A percentile compares a stretch with the other conserved stretches of the same genome.
These are phyloP conservation scores for Aegle marmelos DNA, from an alignment of 345 rosid genomes.

Conservation along the genomic window DNA sequence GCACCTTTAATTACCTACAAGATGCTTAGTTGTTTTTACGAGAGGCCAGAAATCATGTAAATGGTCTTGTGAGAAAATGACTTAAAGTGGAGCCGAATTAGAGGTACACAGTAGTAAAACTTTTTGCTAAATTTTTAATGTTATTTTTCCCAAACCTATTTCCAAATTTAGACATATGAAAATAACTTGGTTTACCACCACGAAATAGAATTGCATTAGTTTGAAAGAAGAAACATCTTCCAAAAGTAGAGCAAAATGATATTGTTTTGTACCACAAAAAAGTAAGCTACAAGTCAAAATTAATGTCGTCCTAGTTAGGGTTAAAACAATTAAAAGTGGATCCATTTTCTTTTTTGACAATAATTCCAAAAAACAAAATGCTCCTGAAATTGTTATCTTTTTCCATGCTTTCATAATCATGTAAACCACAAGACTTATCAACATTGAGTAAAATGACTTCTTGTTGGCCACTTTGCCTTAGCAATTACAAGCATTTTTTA, in stretches of 20 bases:
- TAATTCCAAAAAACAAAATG: not conserved
- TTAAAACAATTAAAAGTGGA: not conserved
- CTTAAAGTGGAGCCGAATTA: conserved; percentile 4
- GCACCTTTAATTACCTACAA: not conserved
- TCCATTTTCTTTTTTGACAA: not conserved
- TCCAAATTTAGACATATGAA: not conserved
- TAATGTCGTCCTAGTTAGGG: not conserved
- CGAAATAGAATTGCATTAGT: not conserved
- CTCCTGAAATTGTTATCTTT: not conserved
- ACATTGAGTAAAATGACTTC: not conserved
- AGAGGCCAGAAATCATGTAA: conserved; percentile 1
- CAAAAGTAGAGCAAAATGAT: conserved; percentile 12
- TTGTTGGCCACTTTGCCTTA: conserved; percentile 8
- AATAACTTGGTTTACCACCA: not conserved
- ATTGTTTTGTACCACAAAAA: not conserved
- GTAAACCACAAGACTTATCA: not conserved
- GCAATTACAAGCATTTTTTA: not conserved
- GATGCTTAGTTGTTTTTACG: not conserved
- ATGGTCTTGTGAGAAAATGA: not conserved
- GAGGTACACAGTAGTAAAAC: not conserved
- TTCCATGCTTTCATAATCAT: not conserved
- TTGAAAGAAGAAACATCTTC: conserved; percentile 1
- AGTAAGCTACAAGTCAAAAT: not conserved
- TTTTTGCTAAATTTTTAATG: not conserved
- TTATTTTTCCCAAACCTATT: not conserved